Percentiles rank a stretch among this genome's conserved stretches.
These are phyloP conservation scores for Boletus coccyginus DNA, from an alignment of 768 basidiomycete genomes.

Conservation along the genomic window DNA sequence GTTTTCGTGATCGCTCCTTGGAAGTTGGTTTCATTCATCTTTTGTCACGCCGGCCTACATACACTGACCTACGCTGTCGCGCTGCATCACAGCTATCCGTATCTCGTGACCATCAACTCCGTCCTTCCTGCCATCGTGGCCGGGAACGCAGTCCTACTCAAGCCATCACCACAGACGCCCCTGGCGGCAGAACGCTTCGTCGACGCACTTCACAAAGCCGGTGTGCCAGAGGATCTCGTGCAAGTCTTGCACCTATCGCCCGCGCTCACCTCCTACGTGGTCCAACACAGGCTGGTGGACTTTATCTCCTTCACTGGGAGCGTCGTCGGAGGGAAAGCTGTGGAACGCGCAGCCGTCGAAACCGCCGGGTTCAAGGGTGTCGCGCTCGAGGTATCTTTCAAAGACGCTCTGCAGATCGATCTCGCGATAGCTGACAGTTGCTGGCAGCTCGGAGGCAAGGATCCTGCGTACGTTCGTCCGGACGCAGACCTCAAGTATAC, in stretches of 20 bases:
- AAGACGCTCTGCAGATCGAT: neutral
- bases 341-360: conserved; percentile 66
- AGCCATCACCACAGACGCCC: conserved; percentile 97
- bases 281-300: conserved; percentile 63
- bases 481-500: conserved; percentile 87
- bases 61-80: neutral
- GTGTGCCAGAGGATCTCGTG: conserved; percentile 71
- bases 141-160: conserved; percentile 88
- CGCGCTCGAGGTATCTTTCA: conserved; percentile 66
- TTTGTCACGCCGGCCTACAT: no score
- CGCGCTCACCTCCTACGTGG: conserved; percentile 52
- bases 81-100: conserved; percentile 63
- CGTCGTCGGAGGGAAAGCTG: conserved; percentile 71
- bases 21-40: conserved; percentile 58
- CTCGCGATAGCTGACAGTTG: conserved; percentile 2
- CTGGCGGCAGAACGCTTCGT: conserved; percentile 80
- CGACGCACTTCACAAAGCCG: conserved; percentile 65
- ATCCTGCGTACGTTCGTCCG: conserved; percentile 90
- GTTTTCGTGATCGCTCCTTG: conserved; percentile 87
- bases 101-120: conserved; percentile 87
- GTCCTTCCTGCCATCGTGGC: conserved; percentile 89
- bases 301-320: conserved; percentile 93
- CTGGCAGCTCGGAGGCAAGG: conserved; percentile 88
- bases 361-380: conserved; percentile 81
- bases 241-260: conserved; percentile 76